Percentiles rank a stretch among this genome's conserved stretches.
Conservation (phyloP, 192 early-diverging fungal genomes). For the Coemansia sp. region DNA sequence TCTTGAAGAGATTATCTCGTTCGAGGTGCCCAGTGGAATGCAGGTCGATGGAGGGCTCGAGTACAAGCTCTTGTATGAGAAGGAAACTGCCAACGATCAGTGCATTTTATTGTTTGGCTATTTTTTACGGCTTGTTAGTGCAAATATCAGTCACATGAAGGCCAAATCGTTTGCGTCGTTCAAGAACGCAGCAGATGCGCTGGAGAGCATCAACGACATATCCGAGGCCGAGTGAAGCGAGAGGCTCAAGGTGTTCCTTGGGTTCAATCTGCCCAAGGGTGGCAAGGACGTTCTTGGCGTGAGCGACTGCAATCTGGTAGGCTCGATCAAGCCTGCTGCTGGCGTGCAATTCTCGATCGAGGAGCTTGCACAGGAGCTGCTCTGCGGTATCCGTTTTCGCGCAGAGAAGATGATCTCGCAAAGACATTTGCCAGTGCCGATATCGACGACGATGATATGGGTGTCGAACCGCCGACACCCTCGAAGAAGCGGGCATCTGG, state of each 20-base stretch:
- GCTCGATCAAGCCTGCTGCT: slow-evolving; percentile 61
- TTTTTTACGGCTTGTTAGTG: too few relatives aligned
- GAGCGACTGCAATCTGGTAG: slow-evolving; percentile 81
- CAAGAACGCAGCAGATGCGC: slow-evolving; percentile 93
- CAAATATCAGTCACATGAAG: too few relatives aligned
- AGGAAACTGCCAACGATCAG: too few relatives aligned
- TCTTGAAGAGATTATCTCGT: slow-evolving; percentile 50
- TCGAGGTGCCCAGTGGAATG: slow-evolving; percentile 38
- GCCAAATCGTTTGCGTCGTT: slow-evolving; percentile 96
- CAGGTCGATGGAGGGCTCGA: slow-evolving; percentile 59
- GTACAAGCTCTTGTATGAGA: slow-evolving; percentile 60
- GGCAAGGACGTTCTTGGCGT: slow-evolving; percentile 77
- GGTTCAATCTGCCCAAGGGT: slow-evolving; percentile 88
- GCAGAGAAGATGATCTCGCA: slow-evolving; percentile 83
- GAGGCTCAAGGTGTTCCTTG: slow-evolving; percentile 89
- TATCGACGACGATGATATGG: slow-evolving; percentile 57
- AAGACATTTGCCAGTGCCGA: slow-evolving; percentile 65
- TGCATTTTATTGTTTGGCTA: too few relatives aligned
- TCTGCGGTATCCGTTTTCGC: slow-evolving; percentile 93
- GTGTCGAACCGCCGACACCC: slow-evolving; percentile 19
- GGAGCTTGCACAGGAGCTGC: slow-evolving; percentile 82
- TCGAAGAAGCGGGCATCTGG: slow-evolving; percentile 55
- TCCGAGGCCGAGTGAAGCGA: slow-evolving; percentile 94
- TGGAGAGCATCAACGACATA: slow-evolving; percentile 98
- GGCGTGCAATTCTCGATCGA: slow-evolving; percentile 77